Evolutionary conservation across 2,329 filamentous ascomycete genomes (phyloP), one percentile per base, ranked within the genome.

Genomic region (Cercospora zeina): DNA sequence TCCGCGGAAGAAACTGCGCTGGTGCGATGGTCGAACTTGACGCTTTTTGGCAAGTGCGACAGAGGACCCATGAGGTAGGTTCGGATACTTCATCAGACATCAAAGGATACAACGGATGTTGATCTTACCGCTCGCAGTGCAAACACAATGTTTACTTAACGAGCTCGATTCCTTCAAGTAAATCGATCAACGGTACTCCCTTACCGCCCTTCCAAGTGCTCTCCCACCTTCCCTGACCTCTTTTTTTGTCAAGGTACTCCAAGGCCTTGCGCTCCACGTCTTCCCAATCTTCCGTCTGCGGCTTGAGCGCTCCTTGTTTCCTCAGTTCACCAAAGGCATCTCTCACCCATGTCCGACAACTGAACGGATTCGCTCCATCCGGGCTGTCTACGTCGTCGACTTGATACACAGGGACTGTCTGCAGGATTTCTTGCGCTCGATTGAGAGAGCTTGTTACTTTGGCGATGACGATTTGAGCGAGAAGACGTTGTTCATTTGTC

Each of bases 211-310:
- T 45, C 61, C 55, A 61, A 24, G 7, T 49, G 8, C 42, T 54
- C 53, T 51, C 49, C 65, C 65, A 65, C 21, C 61, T 54, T 14
- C 50, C 51, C 34, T 65, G 55, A 14, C 50, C 37, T 49, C 37
- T 33, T 54, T 67, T 65, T 30, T 31, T 47, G 3, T 64, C 55
- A 33, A 67, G 21, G 39, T 61, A 67, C 24, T 61, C 59, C 62
- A 64, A 13, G 1, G 62, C 59, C 54, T 45, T 33, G 6, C 37
- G 14, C 21, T 63, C 47, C 5, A 61, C 42, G 4, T 62, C 55
- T 37, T 58, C 55, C 65, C 65, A 67, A 31, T 31, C 30, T 3
- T 39, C 24, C 8, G 11, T 34, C 21, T 51, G 14, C 34, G 27
- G 34, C 19, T 58, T 30, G 13, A 67, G 33, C 14, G 61, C 58